Evolutionary conservation across 1,284 basidiomycete genomes (phyloP).

Genomic region (Marasmius tenuissimus): DNA sequence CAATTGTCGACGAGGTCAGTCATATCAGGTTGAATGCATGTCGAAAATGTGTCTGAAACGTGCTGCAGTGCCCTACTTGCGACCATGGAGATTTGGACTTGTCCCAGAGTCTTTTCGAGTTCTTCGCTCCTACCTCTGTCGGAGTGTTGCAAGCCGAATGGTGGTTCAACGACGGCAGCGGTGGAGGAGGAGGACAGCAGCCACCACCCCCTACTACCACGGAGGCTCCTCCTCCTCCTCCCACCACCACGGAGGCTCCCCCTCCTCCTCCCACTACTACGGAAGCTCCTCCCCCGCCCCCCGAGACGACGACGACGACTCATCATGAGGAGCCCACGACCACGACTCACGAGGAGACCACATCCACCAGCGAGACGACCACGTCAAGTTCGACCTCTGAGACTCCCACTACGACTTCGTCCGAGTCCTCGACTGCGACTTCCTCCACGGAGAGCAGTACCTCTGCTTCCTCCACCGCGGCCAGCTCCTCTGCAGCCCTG

Average conservation of each 20-base stretch:
- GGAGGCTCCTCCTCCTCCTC: neutral
- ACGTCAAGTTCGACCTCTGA: slow-evolving; percentile 17
- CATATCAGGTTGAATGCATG: no score
- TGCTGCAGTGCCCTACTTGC: slow-evolving; percentile 66
- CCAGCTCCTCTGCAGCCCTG: neutral
- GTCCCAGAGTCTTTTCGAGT: slow-evolving; percentile 69
- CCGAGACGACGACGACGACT: slow-evolving; percentile 6
- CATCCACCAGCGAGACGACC: slow-evolving; percentile 10
- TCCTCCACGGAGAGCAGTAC: slow-evolving; percentile 1
- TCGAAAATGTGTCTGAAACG: slow-evolving; percentile 2
- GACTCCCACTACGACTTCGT: slow-evolving; percentile 12
- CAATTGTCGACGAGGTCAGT: slow-evolving; percentile 64
- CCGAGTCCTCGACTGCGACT: slow-evolving; percentile 19
- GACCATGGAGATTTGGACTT: slow-evolving; percentile 77
- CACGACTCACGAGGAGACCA: slow-evolving; percentile 16
- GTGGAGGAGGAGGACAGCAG: slow-evolving; percentile 19
- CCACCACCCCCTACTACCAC: slow-evolving; percentile 7
- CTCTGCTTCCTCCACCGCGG: neutral
- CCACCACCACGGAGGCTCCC: slow-evolving; percentile 23
- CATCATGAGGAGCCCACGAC: slow-evolving; percentile 11
- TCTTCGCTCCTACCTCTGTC: slow-evolving; percentile 44
- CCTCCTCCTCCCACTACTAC: slow-evolving; percentile 17
- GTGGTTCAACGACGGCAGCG: slow-evolving; percentile 42
- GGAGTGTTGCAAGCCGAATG: slow-evolving; percentile 66
- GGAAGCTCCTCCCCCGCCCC: slow-evolving; percentile 18